Conservation (phyloP, 495 filamentous ascomycete species). For the Penicillium dipodomyicola region DNA sequence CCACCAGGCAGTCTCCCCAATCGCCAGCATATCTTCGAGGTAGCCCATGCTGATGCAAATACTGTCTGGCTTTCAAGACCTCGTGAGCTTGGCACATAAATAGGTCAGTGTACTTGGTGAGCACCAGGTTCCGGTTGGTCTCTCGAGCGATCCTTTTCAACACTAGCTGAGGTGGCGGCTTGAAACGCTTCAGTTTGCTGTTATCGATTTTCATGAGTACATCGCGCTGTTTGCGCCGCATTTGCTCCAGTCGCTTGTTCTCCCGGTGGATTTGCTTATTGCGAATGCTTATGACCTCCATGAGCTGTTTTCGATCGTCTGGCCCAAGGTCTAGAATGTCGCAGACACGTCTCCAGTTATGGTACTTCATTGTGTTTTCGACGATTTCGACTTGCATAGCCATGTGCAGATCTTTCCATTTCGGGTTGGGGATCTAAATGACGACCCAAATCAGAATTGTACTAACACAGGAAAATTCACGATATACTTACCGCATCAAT, state of each 20-base stretch:
- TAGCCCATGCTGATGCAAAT: slow-evolving; percentile 27
- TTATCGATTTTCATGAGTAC: slow-evolving; percentile 33
- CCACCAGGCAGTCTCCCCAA: slow-evolving; percentile 32
- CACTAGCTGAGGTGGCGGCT: slow-evolving; percentile 23
- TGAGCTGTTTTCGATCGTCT: slow-evolving; percentile 20
- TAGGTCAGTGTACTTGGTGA: slow-evolving; percentile 16
- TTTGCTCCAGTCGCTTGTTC: slow-evolving; percentile 25
- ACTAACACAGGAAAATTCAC: neutral
- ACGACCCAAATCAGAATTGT: neutral
- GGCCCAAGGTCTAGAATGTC: slow-evolving; percentile 28
- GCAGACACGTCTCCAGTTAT: slow-evolving; percentile 18
- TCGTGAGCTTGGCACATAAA: slow-evolving; percentile 30
- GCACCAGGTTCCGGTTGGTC: slow-evolving; percentile 12
- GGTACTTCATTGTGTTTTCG: slow-evolving; percentile 27
- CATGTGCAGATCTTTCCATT: slow-evolving; percentile 37
- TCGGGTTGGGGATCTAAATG: slow-evolving; percentile 15
- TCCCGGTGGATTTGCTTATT: slow-evolving; percentile 31
- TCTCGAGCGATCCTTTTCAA: slow-evolving; percentile 23
- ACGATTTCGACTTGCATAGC: slow-evolving; percentile 39
- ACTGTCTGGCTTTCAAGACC: slow-evolving; percentile 29
- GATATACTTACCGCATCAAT: slow-evolving; percentile 16
- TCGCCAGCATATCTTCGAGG: slow-evolving; percentile 29
- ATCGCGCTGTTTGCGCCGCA: slow-evolving; percentile 34
- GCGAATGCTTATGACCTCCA: slow-evolving; percentile 17
- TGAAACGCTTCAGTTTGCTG: slow-evolving; percentile 16